Conservation (phyloP, 495 filamentous ascomycete genomes). For the Trypethelium eluteriae region DNA sequence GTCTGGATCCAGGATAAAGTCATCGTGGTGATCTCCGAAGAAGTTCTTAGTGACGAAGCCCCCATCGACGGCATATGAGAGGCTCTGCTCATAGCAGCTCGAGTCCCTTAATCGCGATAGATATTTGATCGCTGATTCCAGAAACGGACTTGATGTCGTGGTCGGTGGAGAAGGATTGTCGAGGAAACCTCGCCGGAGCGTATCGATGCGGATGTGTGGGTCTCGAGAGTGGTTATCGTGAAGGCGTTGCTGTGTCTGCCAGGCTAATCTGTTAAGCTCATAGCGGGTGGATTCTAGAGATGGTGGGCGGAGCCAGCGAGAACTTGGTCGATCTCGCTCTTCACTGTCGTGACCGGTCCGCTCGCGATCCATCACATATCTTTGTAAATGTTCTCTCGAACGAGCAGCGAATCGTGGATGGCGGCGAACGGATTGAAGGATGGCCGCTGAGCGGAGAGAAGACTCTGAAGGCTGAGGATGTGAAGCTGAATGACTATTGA, state of each 20-base stretch:
- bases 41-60: constrained; percentile 43
- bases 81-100: constrained; percentile 48
- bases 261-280: constrained; percentile 20
- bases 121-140: constrained; percentile 60
- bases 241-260: constrained; percentile 25
- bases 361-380: constrained; percentile 29
- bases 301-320: constrained; percentile 3
- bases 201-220: constrained; percentile 41
- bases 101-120: constrained; percentile 54
- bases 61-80: constrained; percentile 43
- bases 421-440: constrained; percentile 45
- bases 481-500: constrained; percentile 15
- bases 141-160: constrained; percentile 32
- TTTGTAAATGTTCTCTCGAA: constrained; percentile 26
- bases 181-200: constrained; percentile 45
- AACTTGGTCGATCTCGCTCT: constrained; percentile 18
- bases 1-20: constrained; percentile 55
- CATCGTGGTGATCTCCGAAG: constrained; percentile 46
- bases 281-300: constrained; percentile 12
- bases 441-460: constrained; percentile 33
- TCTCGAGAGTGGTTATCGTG: constrained; percentile 29
- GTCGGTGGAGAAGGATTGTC: constrained; percentile 10
- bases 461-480: constrained; percentile 13
- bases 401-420: constrained; percentile 43
- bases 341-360: constrained; percentile 16